A percentile compares a stretch with the other conserved stretches of the same genome.
These are phyloP conservation scores for Fusarium virguliforme DNA, from an alignment of 2,329 filamentous ascomycete genomes.

Conservation along the genomic window DNA sequence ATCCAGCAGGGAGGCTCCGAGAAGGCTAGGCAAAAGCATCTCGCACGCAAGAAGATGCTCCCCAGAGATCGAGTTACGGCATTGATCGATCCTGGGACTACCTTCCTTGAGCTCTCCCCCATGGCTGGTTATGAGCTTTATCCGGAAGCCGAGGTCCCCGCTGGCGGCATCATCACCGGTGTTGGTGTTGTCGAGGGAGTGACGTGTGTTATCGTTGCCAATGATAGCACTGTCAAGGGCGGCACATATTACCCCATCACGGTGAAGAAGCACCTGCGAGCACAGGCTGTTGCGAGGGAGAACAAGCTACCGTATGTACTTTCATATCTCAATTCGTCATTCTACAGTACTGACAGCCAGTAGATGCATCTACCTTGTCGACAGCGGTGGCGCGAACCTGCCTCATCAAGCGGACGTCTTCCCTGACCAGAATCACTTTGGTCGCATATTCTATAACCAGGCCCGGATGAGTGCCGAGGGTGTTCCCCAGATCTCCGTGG, in stretches of 20 bases:
- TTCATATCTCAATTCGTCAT: background rate
- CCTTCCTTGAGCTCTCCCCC: slow-evolving; percentile 94
- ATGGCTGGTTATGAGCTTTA: slow-evolving; percentile 91
- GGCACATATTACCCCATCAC: slow-evolving; percentile 98
- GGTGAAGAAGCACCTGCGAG: slow-evolving; percentile 95
- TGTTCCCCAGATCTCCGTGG: slow-evolving; percentile 93
- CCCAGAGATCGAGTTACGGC: slow-evolving; percentile 90
- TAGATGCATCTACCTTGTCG: slow-evolving; percentile 93
- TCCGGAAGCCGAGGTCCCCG: slow-evolving; percentile 87
- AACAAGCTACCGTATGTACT: slow-evolving; percentile 78
- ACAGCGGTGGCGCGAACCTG: slow-evolving; percentile 95
- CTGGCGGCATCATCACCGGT: slow-evolving; percentile 93
- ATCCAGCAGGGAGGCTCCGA: slow-evolving; percentile 84
- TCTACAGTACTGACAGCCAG: slow-evolving; percentile 16
- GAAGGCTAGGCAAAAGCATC: slow-evolving; percentile 89
- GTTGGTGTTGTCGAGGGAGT: slow-evolving; percentile 93
- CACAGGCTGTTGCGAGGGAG: slow-evolving; percentile 91
- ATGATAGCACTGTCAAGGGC: slow-evolving; percentile 97
- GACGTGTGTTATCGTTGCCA: slow-evolving; percentile 92
- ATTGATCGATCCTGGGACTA: slow-evolving; percentile 89
- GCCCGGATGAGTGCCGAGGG: slow-evolving; percentile 90
- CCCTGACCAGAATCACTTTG: slow-evolving; percentile 94
- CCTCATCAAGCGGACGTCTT: slow-evolving; percentile 97
- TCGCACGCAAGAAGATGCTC: slow-evolving; percentile 93
- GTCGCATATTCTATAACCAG: slow-evolving; percentile 98